phyloP scores from a whole-genome alignment of 78 protist genomes.

The Chrysochromulina parva region DNA sequence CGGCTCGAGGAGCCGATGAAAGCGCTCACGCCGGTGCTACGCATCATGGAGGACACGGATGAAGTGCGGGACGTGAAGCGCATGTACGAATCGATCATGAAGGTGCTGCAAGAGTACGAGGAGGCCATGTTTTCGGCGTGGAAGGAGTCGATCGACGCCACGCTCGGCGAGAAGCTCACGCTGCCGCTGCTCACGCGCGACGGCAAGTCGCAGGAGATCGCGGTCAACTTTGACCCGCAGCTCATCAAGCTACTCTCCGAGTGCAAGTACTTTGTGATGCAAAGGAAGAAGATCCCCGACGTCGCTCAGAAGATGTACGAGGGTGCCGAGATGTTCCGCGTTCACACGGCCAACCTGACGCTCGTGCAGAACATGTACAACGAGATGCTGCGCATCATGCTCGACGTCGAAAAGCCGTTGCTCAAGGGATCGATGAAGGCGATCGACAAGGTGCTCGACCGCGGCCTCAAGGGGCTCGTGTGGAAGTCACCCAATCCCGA shows the following conservation, averaged over 20 bases:
- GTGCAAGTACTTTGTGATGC: constrained; percentile 54
- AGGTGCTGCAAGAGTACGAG: background rate
- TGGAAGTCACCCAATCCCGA: background rate
- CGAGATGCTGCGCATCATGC: constrained; percentile 41
- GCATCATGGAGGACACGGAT: background rate
- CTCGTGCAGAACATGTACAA: constrained; percentile 50
- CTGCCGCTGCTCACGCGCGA: background rate
- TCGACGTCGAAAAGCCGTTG: constrained; percentile 82
- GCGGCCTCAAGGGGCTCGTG: constrained; percentile 13
- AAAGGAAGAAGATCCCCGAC: constrained; percentile 40
- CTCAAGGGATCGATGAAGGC: constrained; percentile 43
- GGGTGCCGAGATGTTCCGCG: constrained; percentile 52
- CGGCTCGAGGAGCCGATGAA: constrained; percentile 56
- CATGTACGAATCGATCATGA: background rate
- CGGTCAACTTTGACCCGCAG: constrained; percentile 73
- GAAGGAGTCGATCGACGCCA: background rate
- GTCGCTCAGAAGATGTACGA: constrained; percentile 33
- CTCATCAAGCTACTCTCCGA: constrained; percentile 64
- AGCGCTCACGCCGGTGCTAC: background rate
- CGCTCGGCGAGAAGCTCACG: constrained; percentile 29
- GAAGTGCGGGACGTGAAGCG: background rate
- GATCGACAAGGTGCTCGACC: constrained; percentile 65
- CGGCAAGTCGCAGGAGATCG: background rate
- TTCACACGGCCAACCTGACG: background rate
- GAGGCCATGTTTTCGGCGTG: background rate